These are phyloP conservation scores for Phaseolus lunatus DNA, from an alignment of 306 rosid species.

Conservation along the genomic window DNA sequence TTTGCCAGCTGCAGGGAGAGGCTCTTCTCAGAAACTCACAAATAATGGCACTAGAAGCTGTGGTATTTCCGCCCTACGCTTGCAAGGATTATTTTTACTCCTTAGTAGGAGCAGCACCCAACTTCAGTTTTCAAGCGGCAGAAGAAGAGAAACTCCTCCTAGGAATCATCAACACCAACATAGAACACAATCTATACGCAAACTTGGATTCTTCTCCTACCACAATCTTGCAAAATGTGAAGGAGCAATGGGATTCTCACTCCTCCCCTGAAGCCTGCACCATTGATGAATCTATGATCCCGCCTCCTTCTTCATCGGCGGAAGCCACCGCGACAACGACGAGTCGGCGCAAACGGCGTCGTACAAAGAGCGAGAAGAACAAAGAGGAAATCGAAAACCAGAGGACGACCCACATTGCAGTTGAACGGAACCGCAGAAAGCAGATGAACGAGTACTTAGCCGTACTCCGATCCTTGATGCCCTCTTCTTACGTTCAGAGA, in stretches of 20 bases:
- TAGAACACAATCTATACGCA: slow-evolving; percentile 40
- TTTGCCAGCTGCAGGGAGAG: not conserved
- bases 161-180: slow-evolving; percentile 51
- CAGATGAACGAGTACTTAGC: slow-evolving; percentile 92
- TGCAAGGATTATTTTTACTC: slow-evolving; percentile 43
- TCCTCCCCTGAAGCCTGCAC: slow-evolving; percentile 54
- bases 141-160: slow-evolving; percentile 46
- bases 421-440: slow-evolving; percentile 88
- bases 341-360: slow-evolving; percentile 67
- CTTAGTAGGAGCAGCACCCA: not conserved
- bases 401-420: slow-evolving; percentile 93
- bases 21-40: not conserved
- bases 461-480: slow-evolving; percentile 84
- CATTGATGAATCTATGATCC: slow-evolving; percentile 14
- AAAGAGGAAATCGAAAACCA: slow-evolving; percentile 88
- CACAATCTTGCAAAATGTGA: slow-evolving; percentile 37
- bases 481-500: slow-evolving; percentile 89
- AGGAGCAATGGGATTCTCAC: slow-evolving; percentile 47
- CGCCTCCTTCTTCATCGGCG: slow-evolving; percentile 22
- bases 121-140: slow-evolving; percentile 31
- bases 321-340: slow-evolving; percentile 5
- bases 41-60: slow-evolving; percentile 56
- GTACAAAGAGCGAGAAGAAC: slow-evolving; percentile 71
- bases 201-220: slow-evolving; percentile 47
- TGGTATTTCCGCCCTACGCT: slow-evolving; percentile 47